Evolutionary conservation across 805 yeast species (phyloP).

Genomic region (Metschnikowia rubicola): DNA sequence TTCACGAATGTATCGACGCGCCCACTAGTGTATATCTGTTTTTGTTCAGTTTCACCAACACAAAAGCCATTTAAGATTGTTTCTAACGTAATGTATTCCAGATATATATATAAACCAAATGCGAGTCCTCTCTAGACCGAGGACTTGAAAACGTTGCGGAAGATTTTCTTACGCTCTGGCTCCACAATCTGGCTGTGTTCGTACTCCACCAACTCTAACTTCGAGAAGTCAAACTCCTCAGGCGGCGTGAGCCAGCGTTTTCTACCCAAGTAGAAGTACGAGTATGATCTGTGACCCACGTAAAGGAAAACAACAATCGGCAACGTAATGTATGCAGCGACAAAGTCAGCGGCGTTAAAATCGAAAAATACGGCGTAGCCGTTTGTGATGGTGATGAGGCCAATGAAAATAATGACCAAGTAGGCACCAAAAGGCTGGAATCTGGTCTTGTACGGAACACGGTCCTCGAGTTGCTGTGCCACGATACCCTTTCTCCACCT

Average conservation of each 20-base stretch:
- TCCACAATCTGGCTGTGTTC: slow-evolving; percentile 41
- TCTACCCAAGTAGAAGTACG: slow-evolving; percentile 25
- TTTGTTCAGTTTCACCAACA: no score
- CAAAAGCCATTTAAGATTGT: no score
- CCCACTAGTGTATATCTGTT: no score
- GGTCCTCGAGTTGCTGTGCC: slow-evolving; percentile 49
- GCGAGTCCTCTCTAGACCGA: no score
- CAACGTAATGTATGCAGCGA: slow-evolving; percentile 70
- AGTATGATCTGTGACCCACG: slow-evolving; percentile 53
- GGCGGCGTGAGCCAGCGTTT: slow-evolving; percentile 45
- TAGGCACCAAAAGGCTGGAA: slow-evolving; percentile 59
- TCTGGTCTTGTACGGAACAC: slow-evolving; percentile 55
- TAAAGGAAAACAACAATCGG: slow-evolving; percentile 54
- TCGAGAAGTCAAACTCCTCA: slow-evolving; percentile 58
- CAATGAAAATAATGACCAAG: slow-evolving; percentile 47
- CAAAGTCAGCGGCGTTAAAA: slow-evolving; percentile 54
- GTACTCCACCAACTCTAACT: slow-evolving; percentile 58
- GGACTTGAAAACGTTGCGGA: slow-evolving; percentile 2
- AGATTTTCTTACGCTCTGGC: not conserved
- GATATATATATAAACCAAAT: no score
- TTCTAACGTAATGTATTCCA: no score
- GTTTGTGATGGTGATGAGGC: slow-evolving; percentile 60
- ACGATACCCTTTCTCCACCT: slow-evolving; percentile 64
- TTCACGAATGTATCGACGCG: no score
- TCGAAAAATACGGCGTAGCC: slow-evolving; percentile 67